Evolutionary conservation across 768 basidiomycete genomes (phyloP).

Genomic region (Tulasnella sp.): DNA sequence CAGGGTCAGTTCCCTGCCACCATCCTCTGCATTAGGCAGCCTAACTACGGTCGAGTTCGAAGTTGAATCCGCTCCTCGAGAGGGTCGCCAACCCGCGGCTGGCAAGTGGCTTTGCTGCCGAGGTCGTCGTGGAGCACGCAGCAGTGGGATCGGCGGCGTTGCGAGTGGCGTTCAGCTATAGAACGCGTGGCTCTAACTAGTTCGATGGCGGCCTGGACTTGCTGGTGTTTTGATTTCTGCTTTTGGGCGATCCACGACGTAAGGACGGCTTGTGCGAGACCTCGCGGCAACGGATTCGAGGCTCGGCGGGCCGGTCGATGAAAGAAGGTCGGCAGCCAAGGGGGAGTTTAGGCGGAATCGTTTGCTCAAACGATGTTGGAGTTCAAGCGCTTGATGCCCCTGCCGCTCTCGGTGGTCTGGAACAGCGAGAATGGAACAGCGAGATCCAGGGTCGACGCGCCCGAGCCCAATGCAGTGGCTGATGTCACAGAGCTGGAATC

Average conservation of each 20-base stretch:
- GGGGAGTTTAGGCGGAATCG: slow-evolving; percentile 20
- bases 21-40: not conserved
- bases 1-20: not conserved
- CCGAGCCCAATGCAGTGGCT: not conserved
- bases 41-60: slow-evolving; percentile 8
- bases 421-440: slow-evolving; percentile 1
- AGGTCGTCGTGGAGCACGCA: not conserved
- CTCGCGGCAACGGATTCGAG: not conserved
- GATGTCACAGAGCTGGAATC: slow-evolving; percentile 12
- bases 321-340: not conserved
- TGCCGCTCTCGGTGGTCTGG: not conserved
- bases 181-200: not conserved
- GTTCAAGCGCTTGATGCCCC: not conserved
- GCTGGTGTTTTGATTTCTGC: slow-evolving; percentile 3
- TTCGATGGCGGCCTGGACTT: not conserved
- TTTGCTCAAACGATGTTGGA: not conserved
- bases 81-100: not conserved
- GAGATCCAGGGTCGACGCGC: not conserved
- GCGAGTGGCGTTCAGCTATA: not conserved
- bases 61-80: not conserved
- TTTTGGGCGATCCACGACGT: not conserved
- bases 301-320: not conserved
- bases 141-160: not conserved
- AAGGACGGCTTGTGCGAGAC: slow-evolving; percentile 9
- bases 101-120: not conserved